Evolutionary conservation across 495 filamentous ascomycete genomes (phyloP).

Genomic region (Ascobolus immersus): DNA sequence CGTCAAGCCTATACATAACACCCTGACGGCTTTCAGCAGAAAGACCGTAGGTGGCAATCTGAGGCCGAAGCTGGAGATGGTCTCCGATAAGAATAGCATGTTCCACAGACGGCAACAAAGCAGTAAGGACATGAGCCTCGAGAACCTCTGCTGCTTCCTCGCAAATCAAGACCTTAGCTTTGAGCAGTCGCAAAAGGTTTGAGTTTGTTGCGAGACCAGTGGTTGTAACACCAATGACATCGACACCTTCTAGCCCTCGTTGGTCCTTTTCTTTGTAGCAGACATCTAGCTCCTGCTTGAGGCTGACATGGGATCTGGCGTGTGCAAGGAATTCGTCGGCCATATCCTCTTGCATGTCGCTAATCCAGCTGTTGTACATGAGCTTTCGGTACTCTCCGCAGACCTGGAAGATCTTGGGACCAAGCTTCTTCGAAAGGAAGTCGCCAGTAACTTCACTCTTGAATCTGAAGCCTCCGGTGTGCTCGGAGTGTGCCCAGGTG

Average conservation of each 20-base stretch:
- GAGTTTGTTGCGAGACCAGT: conserved; percentile 44
- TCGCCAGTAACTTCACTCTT: no score
- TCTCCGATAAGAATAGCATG: conserved; percentile 58
- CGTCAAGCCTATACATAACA: conserved; percentile 32
- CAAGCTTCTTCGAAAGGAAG: no score
- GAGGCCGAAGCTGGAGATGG: conserved; percentile 45
- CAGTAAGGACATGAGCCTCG: conserved; percentile 42
- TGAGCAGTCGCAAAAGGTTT: conserved; percentile 31
- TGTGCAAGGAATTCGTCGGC: conserved; percentile 1
- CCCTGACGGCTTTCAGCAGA: conserved; percentile 31
- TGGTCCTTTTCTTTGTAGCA: conserved; percentile 25
- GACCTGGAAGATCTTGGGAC: no score
- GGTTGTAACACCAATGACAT: conserved; percentile 56
- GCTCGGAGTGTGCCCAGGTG: no score
- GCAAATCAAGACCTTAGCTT: conserved; percentile 41
- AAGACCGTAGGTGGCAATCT: conserved; percentile 38
- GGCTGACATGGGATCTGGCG: no score
- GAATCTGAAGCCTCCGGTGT: no score
- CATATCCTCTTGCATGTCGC: neutral
- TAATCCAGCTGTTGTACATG: conserved; percentile 3
- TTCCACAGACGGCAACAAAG: conserved; percentile 42
- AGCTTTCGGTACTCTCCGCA: no score
- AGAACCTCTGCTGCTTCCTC: conserved; percentile 63
- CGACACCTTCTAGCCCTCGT: conserved; percentile 24
- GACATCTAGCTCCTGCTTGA: neutral